phyloP scores from a whole-genome alignment of 345 rosid genomes.

The Clausena lansium region DNA sequence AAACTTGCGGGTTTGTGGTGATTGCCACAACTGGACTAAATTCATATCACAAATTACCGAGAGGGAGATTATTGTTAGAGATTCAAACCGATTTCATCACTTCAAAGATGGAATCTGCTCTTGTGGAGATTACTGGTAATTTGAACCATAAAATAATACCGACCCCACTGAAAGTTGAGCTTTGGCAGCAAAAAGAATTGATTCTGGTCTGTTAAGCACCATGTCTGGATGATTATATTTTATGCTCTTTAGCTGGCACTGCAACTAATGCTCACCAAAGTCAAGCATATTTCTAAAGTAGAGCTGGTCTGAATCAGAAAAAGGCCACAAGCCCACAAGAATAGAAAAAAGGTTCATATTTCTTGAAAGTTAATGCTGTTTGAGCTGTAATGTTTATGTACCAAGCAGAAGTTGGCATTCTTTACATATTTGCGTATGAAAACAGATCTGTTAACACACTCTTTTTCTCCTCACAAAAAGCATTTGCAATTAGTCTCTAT shows the following conservation, averaged over 20 bases:
- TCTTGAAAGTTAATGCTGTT: neutral
- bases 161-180: neutral
- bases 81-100: conserved; percentile 54
- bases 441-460: neutral
- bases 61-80: conserved; percentile 40
- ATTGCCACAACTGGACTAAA: conserved; percentile 41
- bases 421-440: neutral
- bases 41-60: conserved; percentile 27
- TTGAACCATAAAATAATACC: neutral
- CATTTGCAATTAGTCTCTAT: neutral
- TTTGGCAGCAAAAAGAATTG: neutral
- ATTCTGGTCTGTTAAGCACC: neutral
- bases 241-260: conserved; percentile 2
- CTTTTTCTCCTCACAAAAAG: neutral
- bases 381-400: neutral
- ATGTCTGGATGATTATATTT: neutral
- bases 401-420: conserved; percentile 1
- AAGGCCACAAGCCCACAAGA: neutral
- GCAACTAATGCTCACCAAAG: neutral
- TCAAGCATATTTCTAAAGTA: neutral
- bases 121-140: conserved; percentile 60
- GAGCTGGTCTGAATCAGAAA: neutral
- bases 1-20: conserved; percentile 51
- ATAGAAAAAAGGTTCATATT: neutral
- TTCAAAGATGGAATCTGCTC: conserved; percentile 53